Base-by-base conservation (phyloP, 352 stramenopile genomes). In the Pythium brachiatum region DNA sequence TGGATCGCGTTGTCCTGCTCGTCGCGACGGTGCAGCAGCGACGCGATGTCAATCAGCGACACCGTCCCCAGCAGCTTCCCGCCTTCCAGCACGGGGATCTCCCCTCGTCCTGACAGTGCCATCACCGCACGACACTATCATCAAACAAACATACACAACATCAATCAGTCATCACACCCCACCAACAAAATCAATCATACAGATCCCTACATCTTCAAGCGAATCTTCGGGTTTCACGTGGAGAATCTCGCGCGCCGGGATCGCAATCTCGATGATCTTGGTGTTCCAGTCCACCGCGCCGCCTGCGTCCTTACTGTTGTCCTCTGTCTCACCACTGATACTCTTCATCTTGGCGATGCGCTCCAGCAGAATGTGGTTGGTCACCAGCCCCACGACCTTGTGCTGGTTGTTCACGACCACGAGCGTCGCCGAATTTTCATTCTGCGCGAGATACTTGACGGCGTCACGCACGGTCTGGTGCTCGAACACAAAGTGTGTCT, bases 31-130 rank as follows among this genome's bases (percentile, higher is more conserved):
- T 89, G 76, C n/a, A 90, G 73, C 27, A 90, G 66, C 54, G 79
- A 88, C 39, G 81, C 81, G 65, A 90, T 90, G 53, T 90, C 83
- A 27, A 77, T 90, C 12, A 92, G 72, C 53, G 83, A 92, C n/a
- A 92, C 82, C 4, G 81, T 92, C 27, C 83, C 83, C 21, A 90
- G 67, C 46, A 92, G 57, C 61, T 87, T 88, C 53, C 76, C 79
- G 18, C 81, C 83, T 53, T 87, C 65, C 12, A 93, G 53, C 31
- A 93, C 83, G 0, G 81, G 81, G 12, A 93, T 54, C 38, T 93
- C 83, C 0, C 83, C 78, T 29, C 83, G 68, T 39, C 80, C 80
- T 0, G 83, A 90, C 29, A 91, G 57, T 48, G 83, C 79, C 83
- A 93, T 90, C 38, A 93, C 80, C 20, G 81, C 81, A 61, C 83